Evolutionary conservation across 495 filamentous ascomycete genomes (phyloP), one percentile per base, ranked within the genome.

Genomic region (Tuber umbilicatum): DNA sequence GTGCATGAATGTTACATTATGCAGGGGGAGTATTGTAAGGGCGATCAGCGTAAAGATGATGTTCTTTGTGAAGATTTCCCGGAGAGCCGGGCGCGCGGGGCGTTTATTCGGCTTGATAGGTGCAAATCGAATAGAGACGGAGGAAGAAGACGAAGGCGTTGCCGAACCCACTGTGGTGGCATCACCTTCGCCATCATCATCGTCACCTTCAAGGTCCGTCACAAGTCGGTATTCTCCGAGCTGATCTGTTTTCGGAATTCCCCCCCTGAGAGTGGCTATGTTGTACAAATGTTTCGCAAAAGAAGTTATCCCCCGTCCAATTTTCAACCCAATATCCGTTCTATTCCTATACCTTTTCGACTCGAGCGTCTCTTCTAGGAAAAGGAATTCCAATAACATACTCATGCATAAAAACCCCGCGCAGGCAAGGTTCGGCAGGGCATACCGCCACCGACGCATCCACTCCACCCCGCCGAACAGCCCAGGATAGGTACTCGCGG

Each of bases 1-100:
- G 71, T 89, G 86, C 83, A 90, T 91, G 85, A 92, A 94, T 7
- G 91, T 89, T 60, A 88, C 88, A 69, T 90, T 90, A 81, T 94
- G 92, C 74, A 92, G 85, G 27, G 90, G 88, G 40, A 93, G 85
- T 10, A 93, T 85, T 55, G 87, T 88, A 45, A 93, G 90, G 5
- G 87, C 86, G 45, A 91, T 78, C 1, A 93, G 83, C 0, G 90
- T 91, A 12, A 87, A 82, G 35, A 90, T 74, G 10, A 93, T 86
- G 68, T 90, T 89, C 23, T 84, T 84, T 0, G 90, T 90, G 84
- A 88, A 91, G 43, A 92, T 90, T 31, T 84, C 83, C 27, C 85
- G 84, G 83, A 91, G 88, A 16, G 86, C 81, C 35, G 88, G 82
- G 50, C 84, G 83, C 70, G 85, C 82, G 45, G 79, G 82, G 76